Evolutionary conservation across 2,329 filamentous ascomycete species (phyloP).

Genomic region (Geosmithia putterillii): DNA sequence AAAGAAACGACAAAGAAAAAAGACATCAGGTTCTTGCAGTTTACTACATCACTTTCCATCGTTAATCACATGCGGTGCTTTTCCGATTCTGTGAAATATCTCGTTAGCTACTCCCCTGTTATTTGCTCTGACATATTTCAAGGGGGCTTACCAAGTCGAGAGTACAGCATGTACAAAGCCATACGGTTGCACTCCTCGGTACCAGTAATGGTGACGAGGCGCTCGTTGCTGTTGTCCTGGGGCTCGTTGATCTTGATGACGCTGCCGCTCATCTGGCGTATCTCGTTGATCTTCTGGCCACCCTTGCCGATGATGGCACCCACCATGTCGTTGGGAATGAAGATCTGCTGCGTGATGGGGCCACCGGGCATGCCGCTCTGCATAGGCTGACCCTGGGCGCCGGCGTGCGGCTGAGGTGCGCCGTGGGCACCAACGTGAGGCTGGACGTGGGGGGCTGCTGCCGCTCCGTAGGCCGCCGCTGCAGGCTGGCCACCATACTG

Average conservation of each 20-base stretch:
- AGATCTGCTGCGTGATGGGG: constrained; percentile 94
- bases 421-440: constrained; percentile 54
- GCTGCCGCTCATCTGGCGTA: constrained; percentile 89
- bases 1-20: no score
- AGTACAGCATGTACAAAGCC: constrained; percentile 99
- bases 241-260: constrained; percentile 99
- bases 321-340: constrained; percentile 99
- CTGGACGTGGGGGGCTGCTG: constrained; percentile 63
- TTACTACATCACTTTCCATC: background rate
- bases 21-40: background rate
- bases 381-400: constrained; percentile 64
- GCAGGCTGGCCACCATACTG: constrained; percentile 68
- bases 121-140: constrained; percentile 8
- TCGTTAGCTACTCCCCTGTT: constrained; percentile 8
- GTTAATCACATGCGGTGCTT: constrained; percentile 31
- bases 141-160: constrained; percentile 64
- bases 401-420: constrained; percentile 43
- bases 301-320: constrained; percentile 98
- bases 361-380: constrained; percentile 44
- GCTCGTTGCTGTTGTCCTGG: constrained; percentile 97
- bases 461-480: constrained; percentile 42
- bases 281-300: constrained; percentile 98
- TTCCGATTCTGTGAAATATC: constrained; percentile 26
- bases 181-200: constrained; percentile 98
- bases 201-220: constrained; percentile 91